A percentile compares a stretch with the other conserved stretches of the same genome.
These are phyloP conservation scores for Coelastrella sp. DNA, from an alignment of 139 green algal genomes.

Conservation along the genomic window DNA sequence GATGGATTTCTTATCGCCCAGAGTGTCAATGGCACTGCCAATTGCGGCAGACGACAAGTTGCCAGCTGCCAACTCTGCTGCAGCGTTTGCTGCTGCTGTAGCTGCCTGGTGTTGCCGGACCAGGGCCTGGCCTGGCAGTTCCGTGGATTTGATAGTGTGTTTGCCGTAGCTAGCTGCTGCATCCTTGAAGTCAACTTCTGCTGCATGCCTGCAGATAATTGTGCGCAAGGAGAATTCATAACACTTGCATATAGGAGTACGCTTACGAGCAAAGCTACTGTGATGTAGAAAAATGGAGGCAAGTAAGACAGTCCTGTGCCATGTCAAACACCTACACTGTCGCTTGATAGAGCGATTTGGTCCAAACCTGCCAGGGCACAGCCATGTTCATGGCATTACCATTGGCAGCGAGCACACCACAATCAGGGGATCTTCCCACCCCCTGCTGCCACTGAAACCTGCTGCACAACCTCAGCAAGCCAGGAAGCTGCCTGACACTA, in stretches of 20 bases:
- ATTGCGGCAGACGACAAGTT: background rate
- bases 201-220: background rate
- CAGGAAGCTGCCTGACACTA: no score
- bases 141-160: background rate
- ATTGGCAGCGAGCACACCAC: no score
- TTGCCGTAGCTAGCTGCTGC: conserved; percentile 20
- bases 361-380: no score
- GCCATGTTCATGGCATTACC: no score
- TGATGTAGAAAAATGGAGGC: no score
- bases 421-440: no score
- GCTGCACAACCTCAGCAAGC: no score
- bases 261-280: no score
- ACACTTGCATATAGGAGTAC: no score
- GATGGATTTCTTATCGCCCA: background rate
- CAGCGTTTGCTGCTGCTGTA: background rate
- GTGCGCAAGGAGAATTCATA: no score
- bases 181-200: conserved; percentile 6
- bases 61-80: background rate
- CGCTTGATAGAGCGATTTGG: no score
- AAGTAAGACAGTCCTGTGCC: background rate
- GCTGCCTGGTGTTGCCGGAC: conserved; percentile 35
- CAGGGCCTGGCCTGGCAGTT: conserved; percentile 14
- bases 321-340: background rate
- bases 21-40: background rate
- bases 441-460: no score